phyloP scores from a whole-genome alignment of 768 basidiomycete species.

The Phaeolepiota aurea region DNA sequence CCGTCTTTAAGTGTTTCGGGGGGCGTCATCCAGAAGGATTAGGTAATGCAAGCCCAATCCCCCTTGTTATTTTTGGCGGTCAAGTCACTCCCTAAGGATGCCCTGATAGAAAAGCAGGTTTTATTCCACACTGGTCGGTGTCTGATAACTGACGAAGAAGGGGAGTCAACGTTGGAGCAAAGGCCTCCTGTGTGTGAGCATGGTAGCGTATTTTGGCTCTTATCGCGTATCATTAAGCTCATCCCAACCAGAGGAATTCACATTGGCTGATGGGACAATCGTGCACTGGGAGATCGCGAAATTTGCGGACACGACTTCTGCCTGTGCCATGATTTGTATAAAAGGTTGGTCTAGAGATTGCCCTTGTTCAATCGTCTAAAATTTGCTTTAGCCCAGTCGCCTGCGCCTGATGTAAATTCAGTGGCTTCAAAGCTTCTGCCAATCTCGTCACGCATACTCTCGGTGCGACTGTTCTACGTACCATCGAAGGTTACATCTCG shows the following conservation, averaged over 20 bases:
- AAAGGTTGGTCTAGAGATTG: conserved; percentile 11
- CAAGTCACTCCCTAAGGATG: conserved; percentile 61
- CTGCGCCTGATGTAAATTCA: not conserved
- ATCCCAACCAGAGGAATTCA: conserved; percentile 5
- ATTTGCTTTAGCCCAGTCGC: not conserved
- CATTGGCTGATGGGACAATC: conserved; percentile 7
- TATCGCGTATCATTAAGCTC: not conserved
- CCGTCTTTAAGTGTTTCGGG: too few species aligned
- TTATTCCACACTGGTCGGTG: conserved; percentile 61
- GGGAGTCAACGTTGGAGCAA: conserved; percentile 25
- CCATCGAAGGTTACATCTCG: conserved; percentile 17
- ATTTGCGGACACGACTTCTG: conserved; percentile 29
- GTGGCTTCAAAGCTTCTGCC: conserved; percentile 5
- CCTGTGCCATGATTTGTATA: conserved; percentile 36
- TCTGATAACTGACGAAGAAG: conserved; percentile 34
- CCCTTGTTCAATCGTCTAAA: not conserved
- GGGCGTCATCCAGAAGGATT: too few species aligned
- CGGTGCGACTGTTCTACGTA: conserved; percentile 40
- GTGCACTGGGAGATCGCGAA: conserved; percentile 42
- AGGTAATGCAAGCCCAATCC: not conserved
- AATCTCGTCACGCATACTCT: conserved; percentile 17
- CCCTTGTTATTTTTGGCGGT: conserved; percentile 54
- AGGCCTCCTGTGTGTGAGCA: conserved; percentile 27
- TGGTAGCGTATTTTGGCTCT: conserved; percentile 21
- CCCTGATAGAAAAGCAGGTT: conserved; percentile 71